Percentiles rank a stretch among this genome's conserved stretches.
phyloP scores from a whole-genome alignment of 805 yeast genomes.

The Lachancea mirantina region DNA sequence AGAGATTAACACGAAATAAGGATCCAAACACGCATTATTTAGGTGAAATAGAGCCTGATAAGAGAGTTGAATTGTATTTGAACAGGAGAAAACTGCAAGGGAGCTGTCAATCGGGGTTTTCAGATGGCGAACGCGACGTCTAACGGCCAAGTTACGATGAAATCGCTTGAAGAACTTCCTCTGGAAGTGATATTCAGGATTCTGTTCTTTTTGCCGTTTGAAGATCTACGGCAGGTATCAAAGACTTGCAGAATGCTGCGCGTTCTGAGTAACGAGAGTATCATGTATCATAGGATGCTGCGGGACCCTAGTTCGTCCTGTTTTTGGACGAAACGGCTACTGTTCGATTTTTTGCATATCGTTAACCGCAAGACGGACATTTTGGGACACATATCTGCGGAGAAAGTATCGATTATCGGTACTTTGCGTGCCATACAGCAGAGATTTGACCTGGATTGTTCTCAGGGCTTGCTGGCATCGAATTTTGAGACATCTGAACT shows the following conservation, averaged over 20 bases:
- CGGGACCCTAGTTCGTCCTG: conserved; percentile 10
- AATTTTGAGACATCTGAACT: no score
- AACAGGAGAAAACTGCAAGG: no score
- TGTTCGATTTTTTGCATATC: conserved; percentile 18
- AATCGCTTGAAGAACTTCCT: conserved; percentile 19
- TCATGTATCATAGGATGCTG: conserved; percentile 14
- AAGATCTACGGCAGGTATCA: conserved; percentile 18
- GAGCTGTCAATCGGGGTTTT: background rate
- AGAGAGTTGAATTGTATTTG: no score
- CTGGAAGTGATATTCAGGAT: conserved; percentile 21
- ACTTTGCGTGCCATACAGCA: conserved; percentile 14
- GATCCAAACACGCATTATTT: no score
- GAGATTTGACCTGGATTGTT: conserved; percentile 15
- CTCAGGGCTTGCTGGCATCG: no score
- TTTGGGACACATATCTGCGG: conserved; percentile 7
- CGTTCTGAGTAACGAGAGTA: conserved; percentile 19
- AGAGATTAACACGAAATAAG: no score
- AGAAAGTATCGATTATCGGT: conserved; percentile 14
- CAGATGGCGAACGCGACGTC: background rate
- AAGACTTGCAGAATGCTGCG: conserved; percentile 21
- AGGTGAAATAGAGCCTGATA: no score
- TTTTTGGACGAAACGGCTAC: conserved; percentile 17
- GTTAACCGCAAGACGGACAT: conserved; percentile 14
- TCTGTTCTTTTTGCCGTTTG: conserved; percentile 17
- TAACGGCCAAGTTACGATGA: background rate